phyloP scores from a whole-genome alignment of 225 moss, liverwort and hornwort species.

The Bryum argenteum region DNA sequence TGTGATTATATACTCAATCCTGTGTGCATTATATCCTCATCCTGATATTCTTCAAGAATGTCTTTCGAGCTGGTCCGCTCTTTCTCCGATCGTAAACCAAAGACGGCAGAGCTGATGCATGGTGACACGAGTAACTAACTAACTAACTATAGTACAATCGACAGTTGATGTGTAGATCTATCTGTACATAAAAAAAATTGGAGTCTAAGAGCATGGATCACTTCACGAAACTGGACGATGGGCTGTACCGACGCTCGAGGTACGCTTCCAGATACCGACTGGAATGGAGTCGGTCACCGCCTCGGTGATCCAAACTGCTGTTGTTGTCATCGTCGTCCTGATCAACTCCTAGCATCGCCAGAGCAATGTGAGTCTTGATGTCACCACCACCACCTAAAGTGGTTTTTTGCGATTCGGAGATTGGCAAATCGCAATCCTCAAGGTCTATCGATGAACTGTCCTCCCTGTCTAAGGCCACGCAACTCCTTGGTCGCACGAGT shows the following conservation, averaged over 20 bases:
- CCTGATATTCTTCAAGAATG: conserved; percentile 25
- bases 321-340: conserved; percentile 22
- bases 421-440: conserved; percentile 37
- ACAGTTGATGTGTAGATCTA: background rate
- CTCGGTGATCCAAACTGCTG: conserved; percentile 36
- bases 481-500: conserved; percentile 16
- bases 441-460: conserved; percentile 37
- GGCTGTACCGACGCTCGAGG: conserved; percentile 37
- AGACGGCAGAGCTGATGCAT: conserved; percentile 35
- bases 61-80: conserved; percentile 33
- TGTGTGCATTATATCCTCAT: background rate
- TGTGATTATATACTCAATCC: background rate
- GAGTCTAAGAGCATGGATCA: conserved; percentile 30
- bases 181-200: conserved; percentile 4
- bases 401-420: conserved; percentile 14
- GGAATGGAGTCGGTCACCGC: conserved; percentile 45
- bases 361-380: conserved; percentile 52
- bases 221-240: conserved; percentile 49
- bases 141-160: conserved; percentile 33
- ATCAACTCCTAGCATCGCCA: conserved; percentile 57
- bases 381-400: background rate
- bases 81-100: conserved; percentile 42
- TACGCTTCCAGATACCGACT: conserved; percentile 43
- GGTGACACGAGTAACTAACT: background rate
- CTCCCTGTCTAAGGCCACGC: conserved; percentile 9